These are phyloP conservation scores for Dioscorea zingiberensis DNA, from an alignment of 106 monocot genomes.

Conservation along the genomic window DNA sequence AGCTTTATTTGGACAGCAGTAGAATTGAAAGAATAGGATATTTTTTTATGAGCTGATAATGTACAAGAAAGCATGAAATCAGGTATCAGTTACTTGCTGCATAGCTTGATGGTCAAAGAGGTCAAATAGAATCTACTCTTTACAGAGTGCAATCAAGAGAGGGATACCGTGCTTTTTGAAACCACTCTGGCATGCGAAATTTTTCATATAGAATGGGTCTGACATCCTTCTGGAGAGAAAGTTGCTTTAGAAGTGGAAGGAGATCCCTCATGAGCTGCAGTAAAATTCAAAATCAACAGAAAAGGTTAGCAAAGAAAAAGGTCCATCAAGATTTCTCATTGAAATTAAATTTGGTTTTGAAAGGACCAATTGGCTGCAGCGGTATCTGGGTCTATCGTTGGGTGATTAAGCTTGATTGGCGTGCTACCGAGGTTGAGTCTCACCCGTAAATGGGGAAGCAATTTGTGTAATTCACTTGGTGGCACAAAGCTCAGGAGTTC, in stretches of 20 bases:
- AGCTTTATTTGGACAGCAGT: too few relatives aligned
- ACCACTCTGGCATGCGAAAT: conserved; percentile 82
- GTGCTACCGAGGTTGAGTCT: too few relatives aligned
- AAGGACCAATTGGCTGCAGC: too few relatives aligned
- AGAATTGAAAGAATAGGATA: too few relatives aligned
- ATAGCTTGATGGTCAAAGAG: too few relatives aligned
- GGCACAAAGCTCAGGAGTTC: too few relatives aligned
- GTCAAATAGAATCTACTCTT: background rate
- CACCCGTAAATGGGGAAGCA: too few relatives aligned
- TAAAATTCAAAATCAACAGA: background rate
- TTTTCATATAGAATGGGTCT: conserved; percentile 56
- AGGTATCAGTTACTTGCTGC: too few relatives aligned
- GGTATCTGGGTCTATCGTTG: too few relatives aligned
- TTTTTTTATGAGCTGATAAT: background rate
- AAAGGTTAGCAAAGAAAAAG: background rate
- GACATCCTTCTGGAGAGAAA: conserved; percentile 62
- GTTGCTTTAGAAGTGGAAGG: conserved; percentile 55
- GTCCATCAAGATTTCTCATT: background rate
- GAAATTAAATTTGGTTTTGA: too few relatives aligned
- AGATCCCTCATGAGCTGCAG: conserved; percentile 51
- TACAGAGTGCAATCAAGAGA: background rate
- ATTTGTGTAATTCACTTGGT: too few relatives aligned
- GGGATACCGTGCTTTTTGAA: conserved; percentile 65
- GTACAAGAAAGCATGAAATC: background rate
- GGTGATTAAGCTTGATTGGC: too few relatives aligned